Conservation (phyloP, 768 basidiomycete genomes). For the Calocera cornea region DNA sequence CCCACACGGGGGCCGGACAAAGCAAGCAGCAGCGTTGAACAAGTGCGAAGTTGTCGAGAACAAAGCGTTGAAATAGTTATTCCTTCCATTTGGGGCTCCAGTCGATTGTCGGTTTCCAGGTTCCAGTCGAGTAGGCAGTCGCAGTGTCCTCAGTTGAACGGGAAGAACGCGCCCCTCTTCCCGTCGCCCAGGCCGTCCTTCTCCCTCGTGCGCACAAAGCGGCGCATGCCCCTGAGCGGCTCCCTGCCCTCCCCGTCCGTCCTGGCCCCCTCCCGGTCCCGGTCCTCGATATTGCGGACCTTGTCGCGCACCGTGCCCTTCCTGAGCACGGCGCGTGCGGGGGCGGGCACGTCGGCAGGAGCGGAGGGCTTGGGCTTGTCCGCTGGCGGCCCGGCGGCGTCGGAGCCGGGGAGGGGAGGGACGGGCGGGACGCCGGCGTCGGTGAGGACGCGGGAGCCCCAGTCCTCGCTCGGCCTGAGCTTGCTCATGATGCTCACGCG, state of each 20-base stretch:
- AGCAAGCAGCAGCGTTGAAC: neutral
- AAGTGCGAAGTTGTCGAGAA: no score
- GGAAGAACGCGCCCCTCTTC: neutral
- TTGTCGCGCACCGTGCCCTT: neutral
- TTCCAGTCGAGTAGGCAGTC: no score
- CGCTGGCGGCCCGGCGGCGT: neutral
- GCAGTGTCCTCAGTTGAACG: neutral
- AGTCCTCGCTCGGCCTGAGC: neutral
- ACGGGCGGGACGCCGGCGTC: neutral
- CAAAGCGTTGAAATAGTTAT: no score
- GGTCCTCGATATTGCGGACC: neutral
- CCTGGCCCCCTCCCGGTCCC: neutral
- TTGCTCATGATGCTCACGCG: neutral
- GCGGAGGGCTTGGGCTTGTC: neutral
- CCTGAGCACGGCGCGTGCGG: neutral
- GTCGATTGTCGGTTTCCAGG: no score
- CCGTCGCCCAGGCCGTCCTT: neutral
- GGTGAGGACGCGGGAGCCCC: neutral
- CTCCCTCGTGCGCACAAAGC: neutral
- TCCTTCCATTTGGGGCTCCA: no score
- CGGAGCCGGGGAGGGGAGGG: neutral
- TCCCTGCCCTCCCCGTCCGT: neutral
- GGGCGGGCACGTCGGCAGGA: neutral
- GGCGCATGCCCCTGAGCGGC: neutral
- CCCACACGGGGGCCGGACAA: neutral